Conservation (phyloP, 2,329 filamentous ascomycete genomes). For the Aspergillus ustus region DNA sequence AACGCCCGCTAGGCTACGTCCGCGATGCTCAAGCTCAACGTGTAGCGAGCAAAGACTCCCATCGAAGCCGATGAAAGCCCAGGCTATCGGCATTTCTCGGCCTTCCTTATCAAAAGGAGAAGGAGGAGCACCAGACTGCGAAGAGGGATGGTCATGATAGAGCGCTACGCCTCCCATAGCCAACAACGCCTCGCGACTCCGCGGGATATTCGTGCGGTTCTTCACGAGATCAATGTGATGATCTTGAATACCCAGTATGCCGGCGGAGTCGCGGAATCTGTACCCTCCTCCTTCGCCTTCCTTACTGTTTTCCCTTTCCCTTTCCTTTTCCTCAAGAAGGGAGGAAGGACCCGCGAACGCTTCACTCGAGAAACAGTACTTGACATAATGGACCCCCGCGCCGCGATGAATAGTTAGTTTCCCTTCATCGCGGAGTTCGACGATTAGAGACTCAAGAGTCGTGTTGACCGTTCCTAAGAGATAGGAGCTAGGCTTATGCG, state of each 20-base stretch:
- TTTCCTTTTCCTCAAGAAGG: neutral
- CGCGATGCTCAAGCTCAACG: slow-evolving; percentile 16
- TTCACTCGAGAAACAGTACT: slow-evolving; percentile 9
- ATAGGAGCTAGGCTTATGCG: slow-evolving; percentile 29
- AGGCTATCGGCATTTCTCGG: slow-evolving; percentile 8
- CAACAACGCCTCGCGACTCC: slow-evolving; percentile 38
- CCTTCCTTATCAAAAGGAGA: neutral
- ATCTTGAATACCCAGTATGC: slow-evolving; percentile 32
- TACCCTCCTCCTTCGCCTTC: slow-evolving; percentile 28
- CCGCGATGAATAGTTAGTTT: slow-evolving; percentile 4
- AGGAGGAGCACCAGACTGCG: neutral
- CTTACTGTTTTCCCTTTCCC: neutral
- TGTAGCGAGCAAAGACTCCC: slow-evolving; percentile 1
- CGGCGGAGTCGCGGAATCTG: slow-evolving; percentile 33
- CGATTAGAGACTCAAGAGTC: slow-evolving; percentile 35
- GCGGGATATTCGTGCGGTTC: slow-evolving; percentile 45
- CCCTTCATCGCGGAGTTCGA: neutral
- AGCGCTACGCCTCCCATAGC: slow-evolving; percentile 41
- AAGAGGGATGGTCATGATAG: slow-evolving; percentile 26
- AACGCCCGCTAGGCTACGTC: slow-evolving; percentile 1
- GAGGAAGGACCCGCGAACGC: neutral
- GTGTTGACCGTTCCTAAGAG: slow-evolving; percentile 45
- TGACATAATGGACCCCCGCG: slow-evolving; percentile 6
- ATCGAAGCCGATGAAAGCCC: slow-evolving; percentile 7
- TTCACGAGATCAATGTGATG: slow-evolving; percentile 43